A percentile compares a stretch with the other conserved stretches of the same genome.
phyloP scores from a whole-genome alignment of 306 rosid species.

The Cucurbita ficifolia region DNA sequence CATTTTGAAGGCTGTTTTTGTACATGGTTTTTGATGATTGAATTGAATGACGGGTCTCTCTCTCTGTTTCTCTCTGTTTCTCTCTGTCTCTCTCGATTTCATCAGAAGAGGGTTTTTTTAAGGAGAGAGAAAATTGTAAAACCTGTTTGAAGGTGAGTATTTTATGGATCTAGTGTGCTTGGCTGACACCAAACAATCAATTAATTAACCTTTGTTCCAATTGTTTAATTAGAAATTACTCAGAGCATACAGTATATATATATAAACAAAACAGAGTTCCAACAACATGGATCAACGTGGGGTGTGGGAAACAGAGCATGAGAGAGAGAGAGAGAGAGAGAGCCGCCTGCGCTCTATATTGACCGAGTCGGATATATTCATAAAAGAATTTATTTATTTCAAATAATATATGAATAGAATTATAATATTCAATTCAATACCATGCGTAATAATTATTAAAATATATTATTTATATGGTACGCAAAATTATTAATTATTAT shows the following conservation, averaged over 20 bases:
- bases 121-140: not conserved
- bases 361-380: no score
- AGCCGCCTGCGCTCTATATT: no score
- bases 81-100: not conserved
- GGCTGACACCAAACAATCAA: slow-evolving; percentile 33
- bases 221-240: slow-evolving; percentile 4
- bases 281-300: slow-evolving; percentile 7
- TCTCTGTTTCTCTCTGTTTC: no score
- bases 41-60: slow-evolving; percentile 9
- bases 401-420: no score
- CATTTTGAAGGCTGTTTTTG: not conserved
- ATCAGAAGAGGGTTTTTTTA: not conserved
- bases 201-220: slow-evolving; percentile 12
- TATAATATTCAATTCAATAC: no score
- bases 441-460: not conserved
- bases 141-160: slow-evolving; percentile 22
- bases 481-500: not conserved
- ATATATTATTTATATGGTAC: not conserved
- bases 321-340: no score
- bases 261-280: not conserved
- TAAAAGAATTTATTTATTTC: no score
- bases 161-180: slow-evolving; percentile 25
- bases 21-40: slow-evolving; percentile 5
- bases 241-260: not conserved
- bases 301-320: not conserved